These are phyloP conservation scores for Trichoderma endophyticum DNA, from an alignment of 2,329 filamentous ascomycete species.

Conservation along the genomic window DNA sequence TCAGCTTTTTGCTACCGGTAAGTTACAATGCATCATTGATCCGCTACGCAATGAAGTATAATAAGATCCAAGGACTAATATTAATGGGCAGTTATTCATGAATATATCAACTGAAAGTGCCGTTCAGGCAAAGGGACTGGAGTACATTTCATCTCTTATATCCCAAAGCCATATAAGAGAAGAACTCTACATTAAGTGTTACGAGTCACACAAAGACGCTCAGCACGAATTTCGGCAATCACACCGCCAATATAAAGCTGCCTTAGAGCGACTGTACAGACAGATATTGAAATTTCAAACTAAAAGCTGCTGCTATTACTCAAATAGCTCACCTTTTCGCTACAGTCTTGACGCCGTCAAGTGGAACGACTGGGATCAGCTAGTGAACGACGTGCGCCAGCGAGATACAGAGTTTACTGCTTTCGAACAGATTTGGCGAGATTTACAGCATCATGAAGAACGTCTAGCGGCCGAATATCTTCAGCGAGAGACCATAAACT, in stretches of 20 bases:
- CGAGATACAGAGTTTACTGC: neutral
- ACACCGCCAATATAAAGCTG: neutral
- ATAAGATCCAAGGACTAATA: neutral
- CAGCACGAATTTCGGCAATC: neutral
- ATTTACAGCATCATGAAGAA: neutral
- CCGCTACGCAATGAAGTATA: neutral
- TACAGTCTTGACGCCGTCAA: neutral
- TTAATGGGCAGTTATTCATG: neutral
- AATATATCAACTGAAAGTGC: neutral
- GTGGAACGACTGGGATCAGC: neutral
- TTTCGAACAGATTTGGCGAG: neutral
- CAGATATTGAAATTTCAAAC: neutral
- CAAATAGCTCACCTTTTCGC: neutral
- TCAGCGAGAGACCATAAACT: neutral
- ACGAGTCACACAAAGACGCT: neutral
- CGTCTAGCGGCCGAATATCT: neutral
- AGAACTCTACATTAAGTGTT: neutral
- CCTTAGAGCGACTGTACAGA: neutral
- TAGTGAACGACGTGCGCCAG: neutral
- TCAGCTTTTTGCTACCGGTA: neutral
- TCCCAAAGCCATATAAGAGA: neutral
- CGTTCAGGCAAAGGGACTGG: neutral
- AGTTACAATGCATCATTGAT: neutral
- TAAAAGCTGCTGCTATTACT: neutral
- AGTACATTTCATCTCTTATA: neutral